Base-by-base conservation (phyloP, 2,329 filamentous ascomycete species). In the Kalmusia sp. region DNA sequence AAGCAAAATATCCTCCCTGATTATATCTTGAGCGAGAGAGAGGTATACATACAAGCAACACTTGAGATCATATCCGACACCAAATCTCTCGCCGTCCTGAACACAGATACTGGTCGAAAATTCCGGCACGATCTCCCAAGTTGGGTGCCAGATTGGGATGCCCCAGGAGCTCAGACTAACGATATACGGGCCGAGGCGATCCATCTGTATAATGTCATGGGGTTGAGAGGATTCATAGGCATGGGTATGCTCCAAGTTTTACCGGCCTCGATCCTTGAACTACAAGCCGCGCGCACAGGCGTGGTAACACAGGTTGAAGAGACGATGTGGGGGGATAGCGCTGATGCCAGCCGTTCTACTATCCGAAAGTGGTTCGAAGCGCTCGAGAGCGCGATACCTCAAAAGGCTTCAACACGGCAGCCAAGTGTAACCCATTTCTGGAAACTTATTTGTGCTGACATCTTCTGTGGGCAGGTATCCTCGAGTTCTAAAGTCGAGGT, bases 71-170 rank as follows among this genome's bases (percentile, higher is more conserved):
- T 56, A 14, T 51, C 21, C n/a, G 21, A 21, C 2, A 33, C 38
- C 12, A 22, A 30, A 12, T 48, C 33, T 11, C 48, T 57, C 8
- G 55, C 55, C 0, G 43, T 61, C 1, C 45, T 63, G n/a, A 56
- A 46, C 24, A 58, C 43, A 17, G 63, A 61, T 15, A 22, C 57
- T 0, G 56, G 56, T 17, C 54, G 58, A 35, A 62, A 61, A 25
- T 56, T 40, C 27, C 27, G 59, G 3, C 19, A 48, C 6, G 56
- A 64, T 31, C n/a, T 67, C 17, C 61, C 62, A 7, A 62, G 56
- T 1, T 67, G 61, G 62, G 65, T 61, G 3, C 61, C 64, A 0
- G 59, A 67, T 39, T 68, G 59, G 63, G 40, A 49, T 21, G 43
- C 54, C 5, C 55, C 58, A 4, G 52, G 52, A 12, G 31, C 44